These are phyloP conservation scores for Globomyces sp. DNA, from an alignment of 371 early-diverging fungal species.

Conservation along the genomic window DNA sequence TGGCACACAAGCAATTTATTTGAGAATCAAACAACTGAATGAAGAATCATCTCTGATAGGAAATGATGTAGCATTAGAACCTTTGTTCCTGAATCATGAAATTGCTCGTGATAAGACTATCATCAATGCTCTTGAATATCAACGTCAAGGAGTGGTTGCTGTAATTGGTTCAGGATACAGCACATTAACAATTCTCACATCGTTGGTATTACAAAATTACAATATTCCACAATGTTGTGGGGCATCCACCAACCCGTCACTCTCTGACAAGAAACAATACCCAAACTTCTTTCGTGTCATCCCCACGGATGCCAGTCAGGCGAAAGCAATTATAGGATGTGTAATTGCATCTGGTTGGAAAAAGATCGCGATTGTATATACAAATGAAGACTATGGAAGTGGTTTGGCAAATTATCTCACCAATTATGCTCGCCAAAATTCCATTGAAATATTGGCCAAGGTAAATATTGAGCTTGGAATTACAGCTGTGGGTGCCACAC, in stretches of 20 bases:
- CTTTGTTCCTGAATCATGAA: not conserved
- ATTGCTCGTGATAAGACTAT: not conserved
- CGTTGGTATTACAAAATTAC: conserved; percentile 14
- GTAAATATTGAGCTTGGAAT: not conserved
- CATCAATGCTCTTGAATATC: not conserved
- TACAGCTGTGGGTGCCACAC: not conserved
- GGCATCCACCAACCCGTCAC: conserved; percentile 20
- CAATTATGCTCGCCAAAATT: not conserved
- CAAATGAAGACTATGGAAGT: conserved; percentile 10
- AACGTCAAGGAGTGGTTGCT: not conserved
- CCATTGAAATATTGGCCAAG: not conserved
- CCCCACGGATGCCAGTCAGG: not conserved
- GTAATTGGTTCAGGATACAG: conserved; percentile 2
- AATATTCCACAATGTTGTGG: conserved; percentile 29
- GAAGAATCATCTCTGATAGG: not conserved
- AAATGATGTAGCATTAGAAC: not conserved
- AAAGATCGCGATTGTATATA: conserved; percentile 6
- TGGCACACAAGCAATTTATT: not conserved
- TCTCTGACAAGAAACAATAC: conserved; percentile 18
- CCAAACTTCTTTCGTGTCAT: conserved; percentile 35
- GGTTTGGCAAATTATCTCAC: not conserved
- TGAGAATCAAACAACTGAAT: conserved; percentile 3
- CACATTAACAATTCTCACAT: not conserved
- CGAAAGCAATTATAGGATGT: not conserved
- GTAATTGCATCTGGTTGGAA: conserved; percentile 2